Conservation (phyloP, 148 eudicot species). For the Polygonum maritimum region DNA sequence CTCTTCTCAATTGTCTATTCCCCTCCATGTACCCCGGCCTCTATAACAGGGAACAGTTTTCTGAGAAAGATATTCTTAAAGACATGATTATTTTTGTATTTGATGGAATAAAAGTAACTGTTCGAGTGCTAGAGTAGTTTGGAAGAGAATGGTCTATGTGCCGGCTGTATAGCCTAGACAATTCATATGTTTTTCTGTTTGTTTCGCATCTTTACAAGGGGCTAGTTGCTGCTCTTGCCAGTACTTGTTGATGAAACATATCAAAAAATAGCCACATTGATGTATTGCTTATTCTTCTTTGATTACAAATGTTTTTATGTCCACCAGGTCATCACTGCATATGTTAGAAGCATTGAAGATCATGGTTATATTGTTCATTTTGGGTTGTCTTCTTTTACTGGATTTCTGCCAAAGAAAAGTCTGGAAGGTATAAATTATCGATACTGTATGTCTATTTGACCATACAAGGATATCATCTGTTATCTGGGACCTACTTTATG, state of each 20-base stretch:
- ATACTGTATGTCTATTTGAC: not conserved
- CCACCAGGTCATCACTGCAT: slow-evolving; percentile 66
- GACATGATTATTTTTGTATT: not conserved
- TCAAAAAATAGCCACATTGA: not conserved
- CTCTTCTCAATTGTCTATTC: not conserved
- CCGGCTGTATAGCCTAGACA: not conserved
- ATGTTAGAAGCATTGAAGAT: slow-evolving; percentile 91
- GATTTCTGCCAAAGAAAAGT: slow-evolving; percentile 58
- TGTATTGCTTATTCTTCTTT: not conserved
- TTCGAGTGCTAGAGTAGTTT: not conserved
- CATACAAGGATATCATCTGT: not conserved
- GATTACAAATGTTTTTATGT: not conserved
- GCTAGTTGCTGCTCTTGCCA: not conserved
- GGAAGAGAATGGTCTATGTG: not conserved
- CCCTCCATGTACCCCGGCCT: not conserved
- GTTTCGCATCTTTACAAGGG: not conserved
- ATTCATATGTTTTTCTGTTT: not conserved
- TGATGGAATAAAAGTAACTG: not conserved
- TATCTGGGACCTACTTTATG: not conserved
- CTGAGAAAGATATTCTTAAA: not conserved
- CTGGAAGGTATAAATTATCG: slow-evolving; percentile 37
- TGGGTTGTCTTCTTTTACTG: slow-evolving; percentile 69
- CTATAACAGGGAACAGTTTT: not conserved
- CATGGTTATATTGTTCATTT: slow-evolving; percentile 94
- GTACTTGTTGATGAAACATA: not conserved